Evolutionary conservation across 2,329 filamentous ascomycete genomes (phyloP), one percentile per base, ranked within the genome.

Genomic region (Claviceps sp.): DNA sequence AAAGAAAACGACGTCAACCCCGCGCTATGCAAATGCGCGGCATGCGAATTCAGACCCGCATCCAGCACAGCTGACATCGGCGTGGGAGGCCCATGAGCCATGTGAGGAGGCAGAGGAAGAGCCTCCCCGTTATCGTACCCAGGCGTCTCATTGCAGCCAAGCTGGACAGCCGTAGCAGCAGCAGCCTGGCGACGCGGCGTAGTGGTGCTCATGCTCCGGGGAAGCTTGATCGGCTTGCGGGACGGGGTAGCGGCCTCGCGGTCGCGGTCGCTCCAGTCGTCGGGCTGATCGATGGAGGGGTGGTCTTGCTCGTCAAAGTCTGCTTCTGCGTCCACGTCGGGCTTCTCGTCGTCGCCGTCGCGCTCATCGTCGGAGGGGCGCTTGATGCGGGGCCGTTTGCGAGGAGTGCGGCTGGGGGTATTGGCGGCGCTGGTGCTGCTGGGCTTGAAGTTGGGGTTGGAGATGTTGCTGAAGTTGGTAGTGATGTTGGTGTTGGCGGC

Each of bases 141-240:
- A 11, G 38, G 19, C 2, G n/a, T 37, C 7, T 50, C 41, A 5
- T 50, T 30, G 26, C 13, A 37, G 34, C 37, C 34, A n/a, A 61
- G 58, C 55, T 61, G 58, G 48, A 64, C 62, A 60, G 68, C 65
- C 22, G 65, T 68, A 65, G 57, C 64, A 61, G 57, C 64, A 61
- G 66, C 66, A 44, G 66, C 65, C 44, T 57, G 56, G 52, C 66
- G 66, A 50, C 61, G 61, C 5, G 65, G 60, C 2, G 58, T 56
- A 58, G 54, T 58, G 52, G 50, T 56, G 56, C 30, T 57, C 22
- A 52, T 48, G 58, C 63, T 65, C 11, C 42, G 42, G 11, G 42
- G 55, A 43, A 5, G 47, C 48, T 50, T 48, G 45, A 34, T 7
- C 24, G 38, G 39, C n/a, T 63, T 60, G 62, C 70, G 72, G 22